Evolutionary conservation across 805 yeast genomes (phyloP), one percentile per base, ranked within the genome.

Genomic region (Saturnispora diversa): DNA sequence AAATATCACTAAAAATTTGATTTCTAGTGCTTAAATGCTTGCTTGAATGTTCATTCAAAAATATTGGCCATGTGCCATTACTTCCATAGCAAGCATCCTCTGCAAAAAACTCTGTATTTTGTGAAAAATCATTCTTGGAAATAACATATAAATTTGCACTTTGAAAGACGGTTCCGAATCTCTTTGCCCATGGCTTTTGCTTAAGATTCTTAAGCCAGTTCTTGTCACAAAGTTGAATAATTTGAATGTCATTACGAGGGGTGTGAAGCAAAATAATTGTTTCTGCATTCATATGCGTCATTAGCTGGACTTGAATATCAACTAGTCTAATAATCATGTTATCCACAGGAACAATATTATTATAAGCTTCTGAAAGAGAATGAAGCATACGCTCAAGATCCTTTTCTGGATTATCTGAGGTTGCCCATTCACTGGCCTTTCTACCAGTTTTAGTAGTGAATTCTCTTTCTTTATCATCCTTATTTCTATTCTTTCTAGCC

Each of bases 231-330:
- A 87, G 74, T 2, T 84, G 70, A n/a, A 85, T 60, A 8, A 83
- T 74, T 45, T 82, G 77, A 21, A 80, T 56, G 50, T 82, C 81
- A 40, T 88, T 75, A 31, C 65, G 67, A 9, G 90, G 92, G 0
- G 95, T 74, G 2, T 83, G 72, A n/a, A 88, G 66, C 25, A 87
- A 57, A 10, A 86, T 67, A 38, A 84, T 74, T 2, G 82, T 65
- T 31, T 74, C 76, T 2, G 66, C 70, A 20, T 70, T 69, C 40
- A 67, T 66, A 23, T 68, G 68, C 12, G 74, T 66, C 35, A 74
- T 68, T 20, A 82, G 51, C 55, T 88, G 97, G 35, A 87, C 74
- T 57, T 90, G 96, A 0, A 97, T 95, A 21, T 85, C 74, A 5
- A 81, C 64, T 31, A 90, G 65, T 44, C 77, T 77, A 23, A 88